phyloP scores from a whole-genome alignment of 2,329 filamentous ascomycete species.

The Xylariaceae sp. region DNA sequence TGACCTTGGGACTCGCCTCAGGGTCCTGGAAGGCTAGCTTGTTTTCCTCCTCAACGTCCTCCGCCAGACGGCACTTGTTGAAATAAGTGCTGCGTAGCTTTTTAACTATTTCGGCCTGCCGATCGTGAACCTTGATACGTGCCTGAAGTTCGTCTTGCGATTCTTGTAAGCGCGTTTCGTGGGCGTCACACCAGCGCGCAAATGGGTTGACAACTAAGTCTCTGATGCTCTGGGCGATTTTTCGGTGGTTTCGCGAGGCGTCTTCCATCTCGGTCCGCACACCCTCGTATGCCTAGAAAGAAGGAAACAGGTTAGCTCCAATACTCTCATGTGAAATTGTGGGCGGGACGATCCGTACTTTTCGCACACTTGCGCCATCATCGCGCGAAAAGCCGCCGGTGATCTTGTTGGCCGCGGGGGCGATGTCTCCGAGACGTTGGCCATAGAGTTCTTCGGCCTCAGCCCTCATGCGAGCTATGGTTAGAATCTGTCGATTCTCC shows the following conservation, averaged over 20 bases:
- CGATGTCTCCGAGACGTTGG: constrained; percentile 72
- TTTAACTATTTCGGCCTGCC: constrained; percentile 82
- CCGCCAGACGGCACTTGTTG: constrained; percentile 95
- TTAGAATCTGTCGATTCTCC: constrained; percentile 91
- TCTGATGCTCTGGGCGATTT: constrained; percentile 93
- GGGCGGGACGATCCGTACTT: constrained; percentile 53
- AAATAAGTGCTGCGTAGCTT: constrained; percentile 96
- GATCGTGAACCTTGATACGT: constrained; percentile 88
- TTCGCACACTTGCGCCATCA: constrained; percentile 91
- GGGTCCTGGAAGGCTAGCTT: constrained; percentile 95
- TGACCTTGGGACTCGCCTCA: constrained; percentile 56
- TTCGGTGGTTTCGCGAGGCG: constrained; percentile 81
- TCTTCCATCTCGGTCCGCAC: constrained; percentile 90
- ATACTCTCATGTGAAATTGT: not conserved
- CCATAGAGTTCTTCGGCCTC: constrained; percentile 92
- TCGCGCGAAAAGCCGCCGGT: constrained; percentile 79
- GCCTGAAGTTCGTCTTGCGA: constrained; percentile 91
- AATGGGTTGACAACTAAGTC: constrained; percentile 95
- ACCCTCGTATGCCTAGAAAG: constrained; percentile 77
- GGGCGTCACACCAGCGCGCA: constrained; percentile 90
- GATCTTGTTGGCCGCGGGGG: constrained; percentile 74
- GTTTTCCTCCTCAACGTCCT: constrained; percentile 97
- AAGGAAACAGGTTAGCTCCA: constrained; percentile 21
- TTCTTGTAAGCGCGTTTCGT: constrained; percentile 83
- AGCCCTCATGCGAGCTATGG: constrained; percentile 85